Base-by-base conservation (phyloP, 768 basidiomycete species). In the Agaricus subrufescens region DNA sequence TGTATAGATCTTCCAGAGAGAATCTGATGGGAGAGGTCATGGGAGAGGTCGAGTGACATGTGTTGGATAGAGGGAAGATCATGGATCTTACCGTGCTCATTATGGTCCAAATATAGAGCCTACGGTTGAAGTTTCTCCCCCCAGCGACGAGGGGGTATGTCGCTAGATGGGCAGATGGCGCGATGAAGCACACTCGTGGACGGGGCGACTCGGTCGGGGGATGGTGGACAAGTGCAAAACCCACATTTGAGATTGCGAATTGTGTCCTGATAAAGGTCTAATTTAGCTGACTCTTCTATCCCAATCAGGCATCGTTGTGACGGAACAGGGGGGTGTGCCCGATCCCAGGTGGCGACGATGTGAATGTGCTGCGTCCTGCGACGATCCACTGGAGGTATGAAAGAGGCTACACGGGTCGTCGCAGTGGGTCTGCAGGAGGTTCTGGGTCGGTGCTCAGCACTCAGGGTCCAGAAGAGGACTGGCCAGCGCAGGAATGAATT, bases 21-120 rank as follows among this genome's bases (percentile, higher is more conserved):
- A 44, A 38, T 47, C 54, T 43, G 40, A 56, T 56, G 30, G 30
- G 54, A 56, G 40, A 49, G 46, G 39, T 48, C 54, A 55, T 55
- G 52, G 44, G 52, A 53, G 52, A 37, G 19, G 25, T n/a, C 19
- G 19, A 23, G 5, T 14, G 52, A 43, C 44, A 53, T 46, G 46
- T 45, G 45, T 53, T 30, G 19, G 44, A 30, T 30, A 46, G n/a
- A 25, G 31, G 40, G 29, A 15, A 50, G 52, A 53, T 53, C 27
- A 46, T 27, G 44, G 52, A 53, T 53, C 52, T 53, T 45, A 29
- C 44, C 52, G 46, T 47, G 46, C 27, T 47, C 11, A 42, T 42
- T 42, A 15, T 42, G 14, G 19, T 46, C 34, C 34, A 34, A 34
- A 34, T 2, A 8, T 34, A 11, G 34, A 34, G 11, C 2, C 34